Evolutionary conservation across 2,329 filamentous ascomycete genomes (phyloP).

Genomic region (Penicillium sp.): DNA sequence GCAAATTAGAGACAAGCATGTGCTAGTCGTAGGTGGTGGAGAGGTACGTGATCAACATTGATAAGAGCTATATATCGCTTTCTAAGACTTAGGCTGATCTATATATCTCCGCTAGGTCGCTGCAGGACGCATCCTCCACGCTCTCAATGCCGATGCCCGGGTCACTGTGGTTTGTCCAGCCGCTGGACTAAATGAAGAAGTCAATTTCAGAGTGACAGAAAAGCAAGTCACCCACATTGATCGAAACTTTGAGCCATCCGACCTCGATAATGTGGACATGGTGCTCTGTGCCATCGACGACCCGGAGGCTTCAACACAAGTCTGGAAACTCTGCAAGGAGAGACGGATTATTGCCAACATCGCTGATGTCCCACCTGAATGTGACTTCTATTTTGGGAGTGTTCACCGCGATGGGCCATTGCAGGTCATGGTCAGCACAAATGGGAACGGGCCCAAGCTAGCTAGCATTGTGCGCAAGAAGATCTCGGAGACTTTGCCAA

Average conservation of each 20-base stretch:
- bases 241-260: conserved; percentile 78
- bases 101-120: conserved; percentile 66
- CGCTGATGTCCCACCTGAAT: conserved; percentile 92
- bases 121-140: conserved; percentile 87
- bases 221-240: conserved; percentile 76
- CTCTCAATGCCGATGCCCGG: conserved; percentile 89
- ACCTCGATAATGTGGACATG: conserved; percentile 80
- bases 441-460: conserved; percentile 89
- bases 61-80: conserved; percentile 10
- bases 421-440: conserved; percentile 98
- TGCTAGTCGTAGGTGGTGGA: conserved; percentile 91
- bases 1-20: conserved; percentile 85
- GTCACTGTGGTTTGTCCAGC: conserved; percentile 82
- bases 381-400: conserved; percentile 98
- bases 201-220: conserved; percentile 73
- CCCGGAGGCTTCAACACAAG: conserved; percentile 78
- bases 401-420: conserved; percentile 91
- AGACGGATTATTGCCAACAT: conserved; percentile 86
- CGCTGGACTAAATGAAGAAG: conserved; percentile 81
- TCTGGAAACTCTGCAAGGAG: conserved; percentile 93
- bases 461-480: conserved; percentile 80
- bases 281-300: conserved; percentile 93
- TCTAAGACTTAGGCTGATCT: conserved; percentile 11
- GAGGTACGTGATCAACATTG: conserved; percentile 61
- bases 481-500: conserved; percentile 73